phyloP scores from a whole-genome alignment of 2,329 filamentous ascomycete species.

The Beauveria australis region DNA sequence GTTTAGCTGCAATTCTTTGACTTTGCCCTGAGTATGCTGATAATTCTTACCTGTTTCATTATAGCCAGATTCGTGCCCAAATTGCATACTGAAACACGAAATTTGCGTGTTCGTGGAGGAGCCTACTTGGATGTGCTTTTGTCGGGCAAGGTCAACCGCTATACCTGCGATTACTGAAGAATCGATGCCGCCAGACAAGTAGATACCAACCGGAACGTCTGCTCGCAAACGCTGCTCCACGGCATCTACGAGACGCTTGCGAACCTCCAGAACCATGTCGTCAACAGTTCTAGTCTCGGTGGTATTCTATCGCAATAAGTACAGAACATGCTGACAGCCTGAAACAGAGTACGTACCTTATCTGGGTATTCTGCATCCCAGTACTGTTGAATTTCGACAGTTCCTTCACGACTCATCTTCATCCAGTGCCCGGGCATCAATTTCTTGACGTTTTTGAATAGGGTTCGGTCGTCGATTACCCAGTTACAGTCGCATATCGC shows the following conservation, averaged over 20 bases:
- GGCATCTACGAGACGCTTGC: slow-evolving; percentile 41
- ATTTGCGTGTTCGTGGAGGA: neutral
- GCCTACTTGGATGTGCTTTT: slow-evolving; percentile 29
- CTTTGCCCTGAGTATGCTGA: neutral
- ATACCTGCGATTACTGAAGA: slow-evolving; percentile 50
- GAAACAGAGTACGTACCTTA: slow-evolving; percentile 30
- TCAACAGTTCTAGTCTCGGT: slow-evolving; percentile 22
- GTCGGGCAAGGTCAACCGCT: slow-evolving; percentile 38
- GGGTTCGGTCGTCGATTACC: slow-evolving; percentile 35
- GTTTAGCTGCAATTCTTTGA: neutral
- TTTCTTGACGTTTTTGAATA: slow-evolving; percentile 41
- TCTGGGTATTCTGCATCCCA: slow-evolving; percentile 46
- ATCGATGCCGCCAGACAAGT: slow-evolving; percentile 49
- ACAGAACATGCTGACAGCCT: neutral
- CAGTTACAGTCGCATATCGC: slow-evolving; percentile 35
- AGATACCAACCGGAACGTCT: slow-evolving; percentile 51
- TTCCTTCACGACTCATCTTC: slow-evolving; percentile 26
- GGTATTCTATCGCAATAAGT: neutral
- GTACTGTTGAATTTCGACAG: slow-evolving; percentile 35
- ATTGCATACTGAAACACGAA: neutral
- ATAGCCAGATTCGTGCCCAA: neutral
- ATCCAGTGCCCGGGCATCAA: slow-evolving; percentile 36
- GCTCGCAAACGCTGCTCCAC: slow-evolving; percentile 45
- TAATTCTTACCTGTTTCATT: slow-evolving; percentile 2
- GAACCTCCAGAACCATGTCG: slow-evolving; percentile 42